Conservation (phyloP, 805 yeast genomes). For the Cyberlindnera mrakii region DNA sequence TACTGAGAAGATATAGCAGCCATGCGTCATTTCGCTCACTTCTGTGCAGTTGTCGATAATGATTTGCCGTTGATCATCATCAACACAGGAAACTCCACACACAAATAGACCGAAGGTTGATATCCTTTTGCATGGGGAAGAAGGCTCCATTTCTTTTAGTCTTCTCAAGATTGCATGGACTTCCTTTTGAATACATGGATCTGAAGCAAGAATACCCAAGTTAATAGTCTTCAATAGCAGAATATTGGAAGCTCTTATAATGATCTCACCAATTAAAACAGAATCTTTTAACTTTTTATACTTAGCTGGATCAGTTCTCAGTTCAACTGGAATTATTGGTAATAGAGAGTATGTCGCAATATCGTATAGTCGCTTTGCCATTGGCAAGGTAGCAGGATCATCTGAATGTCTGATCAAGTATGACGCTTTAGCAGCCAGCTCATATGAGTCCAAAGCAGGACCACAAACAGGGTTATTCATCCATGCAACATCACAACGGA, state of each 20-base stretch:
- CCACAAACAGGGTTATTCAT: conserved; percentile 38
- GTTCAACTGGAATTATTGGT: conserved; percentile 16
- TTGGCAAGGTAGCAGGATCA: conserved; percentile 5
- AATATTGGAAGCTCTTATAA: conserved; percentile 12
- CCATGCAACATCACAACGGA: conserved; percentile 30
- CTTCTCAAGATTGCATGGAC: conserved; percentile 2
- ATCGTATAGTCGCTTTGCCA: conserved; percentile 13
- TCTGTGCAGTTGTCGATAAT: conserved; percentile 2
- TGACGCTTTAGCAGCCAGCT: conserved; percentile 29
- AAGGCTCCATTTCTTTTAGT: conserved; percentile 4
- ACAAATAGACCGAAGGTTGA: conserved; percentile 5
- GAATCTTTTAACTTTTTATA: conserved; percentile 13
- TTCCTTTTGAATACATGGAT: conserved; percentile 8
- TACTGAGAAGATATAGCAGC: conserved; percentile 4
- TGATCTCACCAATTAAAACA: conserved; percentile 13
- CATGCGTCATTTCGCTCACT: conserved; percentile 7
- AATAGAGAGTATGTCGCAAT: conserved; percentile 10
- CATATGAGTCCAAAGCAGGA: conserved; percentile 29
- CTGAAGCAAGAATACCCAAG: conserved; percentile 1
- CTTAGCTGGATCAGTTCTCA: conserved; percentile 5
- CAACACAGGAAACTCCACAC: conserved; percentile 4
- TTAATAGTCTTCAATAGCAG: conserved; percentile 13
- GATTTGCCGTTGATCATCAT: conserved; percentile 3
- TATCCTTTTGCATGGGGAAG: conserved; percentile 7
- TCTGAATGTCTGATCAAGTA: conserved; percentile 20